phyloP scores from a whole-genome alignment of 108 stramenopile species.

The Fistulifera solaris region DNA sequence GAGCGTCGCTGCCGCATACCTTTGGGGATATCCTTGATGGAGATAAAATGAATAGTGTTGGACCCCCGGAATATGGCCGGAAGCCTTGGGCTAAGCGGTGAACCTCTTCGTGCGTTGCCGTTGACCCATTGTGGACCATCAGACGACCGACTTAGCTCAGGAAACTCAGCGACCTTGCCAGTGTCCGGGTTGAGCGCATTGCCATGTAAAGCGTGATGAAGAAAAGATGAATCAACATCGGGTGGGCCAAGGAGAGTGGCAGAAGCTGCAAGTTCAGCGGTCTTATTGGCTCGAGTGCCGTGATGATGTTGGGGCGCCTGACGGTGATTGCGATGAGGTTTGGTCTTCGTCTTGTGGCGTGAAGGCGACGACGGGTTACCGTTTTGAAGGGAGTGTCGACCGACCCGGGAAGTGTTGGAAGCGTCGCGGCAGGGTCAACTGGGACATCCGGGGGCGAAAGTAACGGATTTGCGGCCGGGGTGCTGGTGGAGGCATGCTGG shows the following conservation, averaged over 20 bases:
- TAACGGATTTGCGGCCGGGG: background rate
- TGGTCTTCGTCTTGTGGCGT: background rate
- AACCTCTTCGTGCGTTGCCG: conserved; percentile 18
- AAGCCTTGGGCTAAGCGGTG: conserved; percentile 28
- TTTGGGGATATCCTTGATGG: conserved; percentile 3
- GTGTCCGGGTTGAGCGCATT: conserved; percentile 21
- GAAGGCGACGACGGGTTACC: background rate
- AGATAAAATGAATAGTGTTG: conserved; percentile 32
- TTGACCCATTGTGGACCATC: conserved; percentile 12
- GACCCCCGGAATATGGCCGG: conserved; percentile 14
- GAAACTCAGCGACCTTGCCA: conserved; percentile 13
- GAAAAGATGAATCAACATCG: background rate
- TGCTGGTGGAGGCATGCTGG: background rate
- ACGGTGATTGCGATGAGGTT: background rate
- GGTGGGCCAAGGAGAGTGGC: background rate
- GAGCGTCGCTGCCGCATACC: conserved; percentile 11
- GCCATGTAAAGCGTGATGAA: background rate
- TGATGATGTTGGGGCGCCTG: background rate
- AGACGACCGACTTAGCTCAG: conserved; percentile 6
- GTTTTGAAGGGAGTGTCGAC: background rate
- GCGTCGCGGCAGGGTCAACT: background rate
- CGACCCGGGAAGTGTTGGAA: background rate
- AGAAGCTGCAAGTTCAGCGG: background rate
- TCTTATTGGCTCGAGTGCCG: background rate
- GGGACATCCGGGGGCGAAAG: background rate